Evolutionary conservation across 2,329 filamentous ascomycete species (phyloP).

Genomic region (Pyrenochaeta sp.): DNA sequence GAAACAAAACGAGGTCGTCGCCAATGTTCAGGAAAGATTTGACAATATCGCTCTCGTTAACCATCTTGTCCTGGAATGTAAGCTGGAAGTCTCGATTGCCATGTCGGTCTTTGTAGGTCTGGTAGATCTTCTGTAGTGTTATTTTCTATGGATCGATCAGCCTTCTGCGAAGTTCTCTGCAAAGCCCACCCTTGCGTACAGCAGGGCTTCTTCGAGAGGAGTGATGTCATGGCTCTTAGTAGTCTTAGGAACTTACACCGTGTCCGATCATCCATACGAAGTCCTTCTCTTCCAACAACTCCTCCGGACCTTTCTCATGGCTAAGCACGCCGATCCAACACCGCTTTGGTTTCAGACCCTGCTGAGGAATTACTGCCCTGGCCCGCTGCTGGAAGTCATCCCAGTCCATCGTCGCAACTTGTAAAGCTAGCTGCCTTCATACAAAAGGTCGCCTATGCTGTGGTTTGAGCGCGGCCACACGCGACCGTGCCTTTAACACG

Average conservation of each 20-base stretch:
- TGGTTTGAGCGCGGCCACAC: neutral
- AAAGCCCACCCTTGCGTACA: neutral
- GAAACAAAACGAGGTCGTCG: conserved; percentile 14
- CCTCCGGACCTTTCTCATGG: conserved; percentile 21
- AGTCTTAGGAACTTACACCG: conserved; percentile 27
- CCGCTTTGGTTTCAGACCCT: conserved; percentile 28
- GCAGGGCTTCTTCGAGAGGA: too few species aligned
- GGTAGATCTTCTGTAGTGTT: conserved; percentile 23
- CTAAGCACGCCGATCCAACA: conserved; percentile 49
- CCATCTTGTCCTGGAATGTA: conserved; percentile 16
- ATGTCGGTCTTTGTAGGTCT: conserved; percentile 21
- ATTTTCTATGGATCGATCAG: conserved; percentile 28
- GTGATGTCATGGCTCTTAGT: neutral
- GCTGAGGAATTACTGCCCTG: conserved; percentile 21
- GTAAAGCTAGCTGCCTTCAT: neutral
- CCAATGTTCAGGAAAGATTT: conserved; percentile 9
- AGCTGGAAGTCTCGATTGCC: conserved; percentile 24
- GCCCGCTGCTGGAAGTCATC: conserved; percentile 30
- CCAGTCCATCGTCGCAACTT: conserved; percentile 27
- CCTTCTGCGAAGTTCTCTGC: neutral
- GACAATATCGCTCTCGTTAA: conserved; percentile 6
- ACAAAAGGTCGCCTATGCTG: neutral
- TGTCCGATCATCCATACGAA: conserved; percentile 50
- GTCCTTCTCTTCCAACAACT: conserved; percentile 27
- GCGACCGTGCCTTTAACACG: neutral